phyloP scores from a whole-genome alignment of 1,284 basidiomycete species.

The Fomes fomentarius region DNA sequence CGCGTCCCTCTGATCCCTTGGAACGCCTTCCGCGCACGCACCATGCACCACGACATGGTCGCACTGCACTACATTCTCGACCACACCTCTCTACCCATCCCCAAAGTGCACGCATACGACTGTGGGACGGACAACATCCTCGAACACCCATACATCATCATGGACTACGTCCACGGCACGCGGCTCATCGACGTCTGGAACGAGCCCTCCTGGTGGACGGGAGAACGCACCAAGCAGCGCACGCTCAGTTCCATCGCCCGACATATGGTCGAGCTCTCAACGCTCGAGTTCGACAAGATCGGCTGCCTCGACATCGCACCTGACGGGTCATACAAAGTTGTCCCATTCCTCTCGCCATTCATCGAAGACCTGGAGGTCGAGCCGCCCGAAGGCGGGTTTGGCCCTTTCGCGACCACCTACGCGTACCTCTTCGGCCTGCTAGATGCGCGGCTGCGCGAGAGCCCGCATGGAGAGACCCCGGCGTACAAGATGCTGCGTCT shows the following conservation, averaged over 20 bases:
- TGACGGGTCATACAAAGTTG: background rate
- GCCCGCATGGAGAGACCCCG: too few relatives aligned
- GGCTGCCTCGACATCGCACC: background rate
- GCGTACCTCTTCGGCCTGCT: background rate
- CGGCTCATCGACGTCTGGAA: constrained; percentile 7
- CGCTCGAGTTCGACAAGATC: constrained; percentile 5
- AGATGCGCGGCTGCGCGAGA: background rate
- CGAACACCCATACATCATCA: background rate
- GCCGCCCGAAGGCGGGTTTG: background rate
- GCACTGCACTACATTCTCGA: background rate
- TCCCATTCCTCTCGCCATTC: background rate
- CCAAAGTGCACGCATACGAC: background rate
- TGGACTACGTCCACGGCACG: background rate
- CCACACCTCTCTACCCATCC: background rate
- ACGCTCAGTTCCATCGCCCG: constrained; percentile 2
- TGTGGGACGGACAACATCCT: background rate
- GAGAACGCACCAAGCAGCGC: background rate
- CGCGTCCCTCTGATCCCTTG: background rate
- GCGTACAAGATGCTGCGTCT: background rate
- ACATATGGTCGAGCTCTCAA: constrained; percentile 5
- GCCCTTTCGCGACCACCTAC: constrained; percentile 1
- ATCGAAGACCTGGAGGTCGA: background rate
- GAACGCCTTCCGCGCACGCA: background rate
- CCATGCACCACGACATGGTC: constrained; percentile 1
- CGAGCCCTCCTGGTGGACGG: constrained; percentile 2